These are phyloP conservation scores for Leccinellum albellum DNA, from an alignment of 768 basidiomycete species.

Conservation along the genomic window DNA sequence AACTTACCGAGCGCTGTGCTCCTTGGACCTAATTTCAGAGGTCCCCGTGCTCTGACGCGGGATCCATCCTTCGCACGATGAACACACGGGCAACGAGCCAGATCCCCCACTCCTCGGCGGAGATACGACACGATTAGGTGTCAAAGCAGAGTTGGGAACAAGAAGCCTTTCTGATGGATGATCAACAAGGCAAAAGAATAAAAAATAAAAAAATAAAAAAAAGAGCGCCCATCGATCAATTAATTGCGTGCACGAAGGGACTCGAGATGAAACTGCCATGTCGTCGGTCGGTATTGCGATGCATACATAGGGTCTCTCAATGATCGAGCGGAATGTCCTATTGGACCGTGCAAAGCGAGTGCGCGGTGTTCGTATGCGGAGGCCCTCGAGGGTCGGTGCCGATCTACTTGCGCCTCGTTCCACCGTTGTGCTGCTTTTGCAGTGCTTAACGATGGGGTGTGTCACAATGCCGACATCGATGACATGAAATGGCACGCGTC, in stretches of 20 bases:
- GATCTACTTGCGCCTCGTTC: neutral
- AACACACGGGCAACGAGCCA: neutral
- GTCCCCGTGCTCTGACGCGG: too few relatives aligned
- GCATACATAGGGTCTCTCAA: neutral
- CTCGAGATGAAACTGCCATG: neutral
- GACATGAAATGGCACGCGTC: neutral
- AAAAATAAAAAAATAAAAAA: neutral
- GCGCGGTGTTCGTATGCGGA: neutral
- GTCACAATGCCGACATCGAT: conserved; percentile 4
- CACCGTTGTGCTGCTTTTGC: neutral
- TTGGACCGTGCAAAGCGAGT: neutral
- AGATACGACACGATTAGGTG: conserved; percentile 12
- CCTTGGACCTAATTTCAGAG: neutral
- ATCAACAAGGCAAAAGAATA: neutral
- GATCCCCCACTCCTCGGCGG: conserved; percentile 14
- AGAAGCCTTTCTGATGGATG: neutral
- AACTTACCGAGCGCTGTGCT: neutral
- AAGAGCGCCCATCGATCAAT: conserved; percentile 1
- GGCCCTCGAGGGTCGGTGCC: neutral
- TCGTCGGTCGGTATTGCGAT: neutral
- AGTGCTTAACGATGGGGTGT: neutral
- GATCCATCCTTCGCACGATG: neutral
- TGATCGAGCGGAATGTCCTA: neutral
- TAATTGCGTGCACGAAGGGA: neutral
- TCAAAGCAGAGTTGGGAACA: neutral